Percentiles rank a stretch among this genome's conserved stretches.
These are phyloP conservation scores for Cercophora samala DNA, from an alignment of 495 filamentous ascomycete genomes.

Conservation along the genomic window DNA sequence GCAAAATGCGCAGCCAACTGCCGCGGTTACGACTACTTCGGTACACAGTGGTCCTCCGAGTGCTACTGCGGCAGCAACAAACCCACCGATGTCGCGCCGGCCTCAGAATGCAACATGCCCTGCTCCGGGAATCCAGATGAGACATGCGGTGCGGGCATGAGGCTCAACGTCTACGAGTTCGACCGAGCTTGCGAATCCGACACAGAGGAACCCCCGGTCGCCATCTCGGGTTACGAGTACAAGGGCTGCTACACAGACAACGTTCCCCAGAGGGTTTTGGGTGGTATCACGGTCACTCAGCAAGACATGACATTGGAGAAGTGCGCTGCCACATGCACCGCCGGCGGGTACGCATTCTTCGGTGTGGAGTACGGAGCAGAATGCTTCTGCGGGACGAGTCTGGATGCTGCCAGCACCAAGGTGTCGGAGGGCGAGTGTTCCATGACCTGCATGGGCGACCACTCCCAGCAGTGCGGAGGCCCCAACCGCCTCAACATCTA, in stretches of 20 bases:
- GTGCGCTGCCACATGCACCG: constrained; percentile 25
- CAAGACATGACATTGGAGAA: constrained; percentile 28
- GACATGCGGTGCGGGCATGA: constrained; percentile 33
- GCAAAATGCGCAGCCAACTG: constrained; percentile 12
- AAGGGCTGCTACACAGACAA: constrained; percentile 16
- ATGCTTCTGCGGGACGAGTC: constrained; percentile 20
- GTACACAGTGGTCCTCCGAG: constrained; percentile 7
- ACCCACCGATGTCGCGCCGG: constrained; percentile 13
- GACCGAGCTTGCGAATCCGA: not conserved
- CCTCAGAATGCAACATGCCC: constrained; percentile 35
- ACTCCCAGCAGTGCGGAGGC: constrained; percentile 3
- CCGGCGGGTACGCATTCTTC: constrained; percentile 14
- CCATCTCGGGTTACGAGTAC: constrained; percentile 1
- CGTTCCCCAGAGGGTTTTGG: not conserved
- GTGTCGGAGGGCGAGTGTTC: constrained; percentile 10
- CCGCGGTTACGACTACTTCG: constrained; percentile 11
- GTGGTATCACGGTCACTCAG: not conserved
- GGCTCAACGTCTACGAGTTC: constrained; percentile 37
- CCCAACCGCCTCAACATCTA: constrained; percentile 22
- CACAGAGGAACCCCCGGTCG: constrained; percentile 11
- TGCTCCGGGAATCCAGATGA: constrained; percentile 35
- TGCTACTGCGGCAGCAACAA: constrained; percentile 10
- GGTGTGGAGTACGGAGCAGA: constrained; percentile 22
- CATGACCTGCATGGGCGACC: constrained; percentile 16
- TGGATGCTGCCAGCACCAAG: constrained; percentile 7